A percentile compares a stretch with the other conserved stretches of the same genome.
Conservation (phyloP, 805 yeast genomes). For the Candida loeiensis region DNA sequence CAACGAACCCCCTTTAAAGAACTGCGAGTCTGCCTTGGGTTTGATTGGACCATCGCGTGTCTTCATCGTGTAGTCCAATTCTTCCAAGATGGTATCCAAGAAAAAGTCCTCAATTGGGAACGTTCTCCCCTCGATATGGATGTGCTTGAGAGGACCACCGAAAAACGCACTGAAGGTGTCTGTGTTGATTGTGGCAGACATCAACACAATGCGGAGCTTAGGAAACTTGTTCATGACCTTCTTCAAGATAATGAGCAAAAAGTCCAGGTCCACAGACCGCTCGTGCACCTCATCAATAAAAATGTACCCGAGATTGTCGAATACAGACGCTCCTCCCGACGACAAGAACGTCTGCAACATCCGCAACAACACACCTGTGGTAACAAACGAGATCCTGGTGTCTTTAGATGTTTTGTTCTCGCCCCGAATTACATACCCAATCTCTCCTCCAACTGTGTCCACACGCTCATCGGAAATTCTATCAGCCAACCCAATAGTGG, state of each 20-base stretch:
- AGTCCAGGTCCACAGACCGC: conserved; percentile 86
- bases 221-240: conserved; percentile 49
- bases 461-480: conserved; percentile 84
- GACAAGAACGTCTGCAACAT: conserved; percentile 62
- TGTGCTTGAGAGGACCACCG: conserved; percentile 47
- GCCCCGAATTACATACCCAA: conserved; percentile 89
- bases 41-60: conserved; percentile 38
- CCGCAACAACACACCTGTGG: conserved; percentile 87
- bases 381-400: conserved; percentile 82
- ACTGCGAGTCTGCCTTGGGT: conserved; percentile 64
- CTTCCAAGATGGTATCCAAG: conserved; percentile 61
- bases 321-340: conserved; percentile 27
- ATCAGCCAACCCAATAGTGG: conserved; percentile 92
- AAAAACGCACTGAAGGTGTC: conserved; percentile 67
- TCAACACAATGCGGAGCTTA: conserved; percentile 65
- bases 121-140: conserved; percentile 90
- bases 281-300: conserved; percentile 97
- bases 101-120: conserved; percentile 82
- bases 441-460: conserved; percentile 62
- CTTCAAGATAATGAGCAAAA: conserved; percentile 73
- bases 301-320: conserved; percentile 60
- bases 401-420: conserved; percentile 59
- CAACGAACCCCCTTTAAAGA: conserved; percentile 62
- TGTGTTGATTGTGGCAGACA: conserved; percentile 92
- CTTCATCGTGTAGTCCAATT: conserved; percentile 53